phyloP scores from a whole-genome alignment of 2,329 filamentous ascomycete genomes.

The Claviceps capensis region DNA sequence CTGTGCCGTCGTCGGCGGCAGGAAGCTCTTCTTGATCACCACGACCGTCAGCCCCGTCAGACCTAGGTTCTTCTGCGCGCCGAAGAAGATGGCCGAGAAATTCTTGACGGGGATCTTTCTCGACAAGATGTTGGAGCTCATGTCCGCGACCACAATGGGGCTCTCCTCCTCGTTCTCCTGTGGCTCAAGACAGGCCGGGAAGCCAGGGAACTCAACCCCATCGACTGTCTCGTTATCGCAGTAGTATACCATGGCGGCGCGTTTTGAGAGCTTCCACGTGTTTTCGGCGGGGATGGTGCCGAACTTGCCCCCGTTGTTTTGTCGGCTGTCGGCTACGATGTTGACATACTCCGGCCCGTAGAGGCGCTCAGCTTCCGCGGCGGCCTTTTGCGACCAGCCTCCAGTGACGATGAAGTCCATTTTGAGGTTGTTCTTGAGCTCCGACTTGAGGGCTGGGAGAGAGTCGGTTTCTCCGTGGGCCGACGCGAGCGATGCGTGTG shows the following conservation, averaged over 20 bases:
- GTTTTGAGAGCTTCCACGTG: constrained; percentile 59
- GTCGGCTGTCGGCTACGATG: constrained; percentile 54
- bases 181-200: constrained; percentile 50
- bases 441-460: constrained; percentile 34
- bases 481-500: constrained; percentile 41
- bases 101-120: constrained; percentile 63
- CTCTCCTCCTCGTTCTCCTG: constrained; percentile 42
- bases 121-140: constrained; percentile 88
- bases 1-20: constrained; percentile 52
- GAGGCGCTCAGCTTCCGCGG: constrained; percentile 66
- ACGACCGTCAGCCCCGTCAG: constrained; percentile 75
- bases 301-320: constrained; percentile 65
- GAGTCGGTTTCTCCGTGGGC: background rate
- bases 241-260: constrained; percentile 67
- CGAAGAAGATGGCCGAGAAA: constrained; percentile 78
- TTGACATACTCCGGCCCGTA: constrained; percentile 71
- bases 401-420: constrained; percentile 87
- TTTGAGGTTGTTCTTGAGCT: constrained; percentile 51
- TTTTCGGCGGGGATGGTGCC: constrained; percentile 67
- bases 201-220: constrained; percentile 75
- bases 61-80: constrained; percentile 90
- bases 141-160: constrained; percentile 76
- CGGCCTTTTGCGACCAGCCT: constrained; percentile 72
- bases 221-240: constrained; percentile 94
- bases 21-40: constrained; percentile 67